Base-by-base conservation (phyloP, 163 green algal genomes). In the Scenedesmus sp. region DNA sequence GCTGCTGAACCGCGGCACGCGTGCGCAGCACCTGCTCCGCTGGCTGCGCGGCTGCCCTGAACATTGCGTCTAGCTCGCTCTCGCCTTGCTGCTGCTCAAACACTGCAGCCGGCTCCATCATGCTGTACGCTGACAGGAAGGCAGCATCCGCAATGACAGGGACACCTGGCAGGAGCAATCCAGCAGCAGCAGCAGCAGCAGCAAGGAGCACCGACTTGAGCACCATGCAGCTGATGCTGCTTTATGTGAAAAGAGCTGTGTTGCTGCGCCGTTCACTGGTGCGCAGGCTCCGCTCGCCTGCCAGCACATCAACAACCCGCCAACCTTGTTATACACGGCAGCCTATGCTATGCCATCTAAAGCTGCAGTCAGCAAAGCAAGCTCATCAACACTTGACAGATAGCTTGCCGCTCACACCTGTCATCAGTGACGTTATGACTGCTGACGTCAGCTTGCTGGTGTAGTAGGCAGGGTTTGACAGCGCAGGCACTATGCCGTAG, bases 351-450 rank as follows among this genome's bases (percentile, higher is more conserved):
- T 55, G 4, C 20, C 76, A 59, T 20, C 10, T 23, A 20, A 26
- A 26, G 79, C 79, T 66, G 54, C 12, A 46, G 52, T 64, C 23
- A 84, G 76, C 26, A 55, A 57, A 26, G 64, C 34, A 85, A 85
- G 34, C 20, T n/a, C n/a, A 57, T 46, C 34, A 2, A 12, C 70
- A 0, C 15, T 4, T 76, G 16, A 76, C 46, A 10, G 18, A 46
- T 3, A 23, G 10, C 10, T 20, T 73, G 64, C 64, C 6, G 23
- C 6, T 34, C 87, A 6, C n/a, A 85, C 74, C 87, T 62, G 87
- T 91, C 87, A 91, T 91, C 16, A 91, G 73, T 23, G 87, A 86
- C 52, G 87, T 91, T 64, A 91, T 91, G 3, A 84, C 74, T 56
- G 87, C 56, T 74, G 73, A 86, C 10, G 87, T 91, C 10, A 91